Base-by-base conservation (phyloP, 192 early-diverging fungal species). In the Endogone sp. region DNA sequence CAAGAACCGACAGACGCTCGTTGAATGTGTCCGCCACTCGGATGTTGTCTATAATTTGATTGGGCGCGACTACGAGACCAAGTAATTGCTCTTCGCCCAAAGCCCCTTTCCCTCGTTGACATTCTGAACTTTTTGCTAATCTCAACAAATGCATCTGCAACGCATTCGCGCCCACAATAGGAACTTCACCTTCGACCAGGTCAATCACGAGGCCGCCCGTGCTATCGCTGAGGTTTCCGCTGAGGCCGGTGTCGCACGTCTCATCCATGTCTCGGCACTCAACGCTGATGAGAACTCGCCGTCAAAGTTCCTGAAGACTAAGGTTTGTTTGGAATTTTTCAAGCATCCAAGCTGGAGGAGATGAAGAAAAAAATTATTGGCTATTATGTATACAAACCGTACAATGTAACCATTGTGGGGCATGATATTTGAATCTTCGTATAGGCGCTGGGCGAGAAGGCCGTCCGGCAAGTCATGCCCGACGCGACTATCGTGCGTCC, bases 11-110 rank as follows among this genome's bases (percentile, higher is more conserved):
- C 86, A 91, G 55, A 84, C 87, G 70, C 87, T 99, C 66, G 83
- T 83, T 29, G 92, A 93, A 74, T 88, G 85, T 72, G 85, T 99
- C 49, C 91, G 91, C 67, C 91, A 99, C 81, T 95, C 94, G 26
- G 97, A 99, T 71, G 88, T 93, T 56, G 95, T 99, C 66, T 93
- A 94, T 78, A 99, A 99, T 76, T 86, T 95, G 62, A 90, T 99
- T 64, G 97, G 95, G 13, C 87, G 90, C 72, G 92, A 94, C 82
- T 96, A 90, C 67, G 87, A 88, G 63, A 96, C 97, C 64, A 95
- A 94, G 92, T 85, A 84, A 64, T 62, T 87, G 64, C 26, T 62
- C 4, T 13, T 29, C n/a, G 20, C 29, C 13, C 54, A 55, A 29
- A 16, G 20, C 26, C 28, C 24, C 66, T 24, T 9, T 29, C 59